phyloP scores from a whole-genome alignment of 2,329 filamentous ascomycete species.

The Rutstroemia sydowiana region DNA sequence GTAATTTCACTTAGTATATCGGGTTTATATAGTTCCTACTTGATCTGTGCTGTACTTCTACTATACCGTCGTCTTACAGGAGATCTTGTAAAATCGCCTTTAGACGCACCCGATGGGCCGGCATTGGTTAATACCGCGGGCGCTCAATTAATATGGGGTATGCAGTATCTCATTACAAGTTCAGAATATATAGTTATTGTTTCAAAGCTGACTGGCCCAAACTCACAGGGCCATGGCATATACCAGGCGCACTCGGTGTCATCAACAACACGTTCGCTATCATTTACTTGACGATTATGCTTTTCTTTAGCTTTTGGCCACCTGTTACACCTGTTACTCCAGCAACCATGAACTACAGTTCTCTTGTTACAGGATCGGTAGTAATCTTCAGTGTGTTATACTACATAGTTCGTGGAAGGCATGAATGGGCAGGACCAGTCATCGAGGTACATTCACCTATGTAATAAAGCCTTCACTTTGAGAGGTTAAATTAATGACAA shows the following conservation, averaged over 20 bases:
- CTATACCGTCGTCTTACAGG: conserved; percentile 8
- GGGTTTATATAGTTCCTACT: conserved; percentile 9
- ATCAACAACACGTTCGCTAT: conserved; percentile 36
- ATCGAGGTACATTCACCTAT: conserved; percentile 1
- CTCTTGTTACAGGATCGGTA: conserved; percentile 6
- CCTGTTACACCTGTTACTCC: conserved; percentile 30
- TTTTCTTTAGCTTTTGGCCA: conserved; percentile 42
- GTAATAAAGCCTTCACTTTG: too few relatives aligned
- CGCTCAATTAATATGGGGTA: conserved; percentile 7
- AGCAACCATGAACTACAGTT: conserved; percentile 39
- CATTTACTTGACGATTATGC: conserved; percentile 34
- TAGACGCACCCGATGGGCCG: not conserved
- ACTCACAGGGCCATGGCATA: conserved; percentile 5
- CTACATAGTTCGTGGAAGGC: conserved; percentile 1
- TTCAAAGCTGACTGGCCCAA: not conserved
- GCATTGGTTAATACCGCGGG: conserved; percentile 2
- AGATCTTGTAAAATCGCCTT: not conserved
- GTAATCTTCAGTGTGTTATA: conserved; percentile 8
- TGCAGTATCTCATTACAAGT: not conserved
- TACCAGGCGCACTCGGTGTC: conserved; percentile 33
- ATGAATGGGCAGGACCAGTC: not conserved
- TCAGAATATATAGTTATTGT: not conserved
- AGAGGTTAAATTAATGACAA: too few relatives aligned
- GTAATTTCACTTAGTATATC: conserved; percentile 36
- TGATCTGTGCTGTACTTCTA: conserved; percentile 7